These are phyloP conservation scores for Naganishia liquefaciens DNA, from an alignment of 1,284 basidiomycete species.

Conservation along the genomic window DNA sequence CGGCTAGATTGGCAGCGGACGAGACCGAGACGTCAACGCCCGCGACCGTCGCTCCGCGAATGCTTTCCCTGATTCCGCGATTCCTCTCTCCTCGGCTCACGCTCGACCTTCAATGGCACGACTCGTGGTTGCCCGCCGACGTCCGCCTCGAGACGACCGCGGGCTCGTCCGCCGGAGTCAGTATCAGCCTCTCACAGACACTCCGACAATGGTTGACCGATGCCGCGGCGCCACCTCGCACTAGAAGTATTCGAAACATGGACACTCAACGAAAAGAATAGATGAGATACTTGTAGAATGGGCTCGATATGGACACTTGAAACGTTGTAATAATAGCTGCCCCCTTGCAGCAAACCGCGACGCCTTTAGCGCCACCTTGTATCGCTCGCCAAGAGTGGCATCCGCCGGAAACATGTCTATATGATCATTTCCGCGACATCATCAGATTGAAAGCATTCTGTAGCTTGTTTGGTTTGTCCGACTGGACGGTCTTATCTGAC, in stretches of 20 bases:
- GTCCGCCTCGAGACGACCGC: neutral
- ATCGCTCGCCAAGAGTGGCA: too few relatives aligned
- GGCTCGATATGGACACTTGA: neutral
- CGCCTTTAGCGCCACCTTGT: neutral
- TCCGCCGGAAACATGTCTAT: neutral
- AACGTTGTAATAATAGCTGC: neutral
- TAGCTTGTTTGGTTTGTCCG: neutral
- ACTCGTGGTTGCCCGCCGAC: conserved; percentile 10
- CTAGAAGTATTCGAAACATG: neutral
- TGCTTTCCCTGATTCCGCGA: conserved; percentile 12
- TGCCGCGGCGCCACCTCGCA: conserved; percentile 2
- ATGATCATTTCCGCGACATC: conserved; percentile 17
- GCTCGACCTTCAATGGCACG: conserved; percentile 14
- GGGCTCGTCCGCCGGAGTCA: neutral
- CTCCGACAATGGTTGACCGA: neutral
- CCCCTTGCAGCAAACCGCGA: neutral
- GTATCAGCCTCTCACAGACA: conserved; percentile 2
- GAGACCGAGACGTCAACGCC: too few relatives aligned
- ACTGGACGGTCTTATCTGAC: too few relatives aligned
- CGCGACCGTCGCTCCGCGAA: neutral
- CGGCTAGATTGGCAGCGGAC: too few relatives aligned
- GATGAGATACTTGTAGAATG: neutral
- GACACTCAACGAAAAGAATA: neutral
- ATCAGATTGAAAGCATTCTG: conserved; percentile 29
- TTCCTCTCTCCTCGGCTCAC: conserved; percentile 9